A percentile compares a stretch with the other conserved stretches of the same genome.
phyloP scores from a whole-genome alignment of 345 rosid species.

The Raphanus raphanistrum region DNA sequence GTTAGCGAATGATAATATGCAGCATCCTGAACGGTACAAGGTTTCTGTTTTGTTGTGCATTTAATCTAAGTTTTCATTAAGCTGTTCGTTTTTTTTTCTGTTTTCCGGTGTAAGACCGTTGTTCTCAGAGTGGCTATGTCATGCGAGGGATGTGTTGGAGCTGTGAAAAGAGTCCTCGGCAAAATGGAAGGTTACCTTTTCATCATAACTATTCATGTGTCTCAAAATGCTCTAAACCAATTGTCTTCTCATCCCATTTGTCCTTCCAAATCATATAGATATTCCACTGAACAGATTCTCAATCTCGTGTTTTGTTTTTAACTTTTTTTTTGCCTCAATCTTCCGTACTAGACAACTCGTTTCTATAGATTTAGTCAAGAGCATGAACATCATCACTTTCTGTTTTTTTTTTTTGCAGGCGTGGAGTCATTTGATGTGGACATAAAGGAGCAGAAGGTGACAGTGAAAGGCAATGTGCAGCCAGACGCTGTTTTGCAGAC shows the following conservation, averaged over 20 bases:
- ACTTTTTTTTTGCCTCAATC: background rate
- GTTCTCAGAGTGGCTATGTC: slow-evolving; percentile 91
- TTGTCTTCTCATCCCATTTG: background rate
- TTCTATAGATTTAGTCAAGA: background rate
- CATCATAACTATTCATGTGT: background rate
- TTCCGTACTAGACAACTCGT: background rate
- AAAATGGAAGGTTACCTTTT: slow-evolving; percentile 67
- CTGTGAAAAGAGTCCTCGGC: slow-evolving; percentile 83
- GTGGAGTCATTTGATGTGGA: slow-evolving; percentile 81
- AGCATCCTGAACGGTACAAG: background rate
- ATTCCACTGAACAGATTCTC: background rate
- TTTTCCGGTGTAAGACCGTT: slow-evolving; percentile 56
- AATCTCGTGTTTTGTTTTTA: background rate
- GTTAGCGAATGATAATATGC: background rate
- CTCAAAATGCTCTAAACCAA: background rate
- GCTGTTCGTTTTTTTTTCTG: background rate
- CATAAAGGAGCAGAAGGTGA: slow-evolving; percentile 86
- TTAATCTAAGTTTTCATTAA: background rate
- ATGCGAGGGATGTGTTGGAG: slow-evolving; percentile 80
- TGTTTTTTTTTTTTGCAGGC: slow-evolving; percentile 25
- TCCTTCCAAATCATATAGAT: background rate
- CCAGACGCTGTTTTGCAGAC: slow-evolving; percentile 78
- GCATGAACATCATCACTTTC: background rate
- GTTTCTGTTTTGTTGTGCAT: background rate
- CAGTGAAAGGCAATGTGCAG: slow-evolving; percentile 79